Base-by-base conservation (phyloP, 441 rosid genomes). In the Euphorbia schlechtendalii region DNA sequence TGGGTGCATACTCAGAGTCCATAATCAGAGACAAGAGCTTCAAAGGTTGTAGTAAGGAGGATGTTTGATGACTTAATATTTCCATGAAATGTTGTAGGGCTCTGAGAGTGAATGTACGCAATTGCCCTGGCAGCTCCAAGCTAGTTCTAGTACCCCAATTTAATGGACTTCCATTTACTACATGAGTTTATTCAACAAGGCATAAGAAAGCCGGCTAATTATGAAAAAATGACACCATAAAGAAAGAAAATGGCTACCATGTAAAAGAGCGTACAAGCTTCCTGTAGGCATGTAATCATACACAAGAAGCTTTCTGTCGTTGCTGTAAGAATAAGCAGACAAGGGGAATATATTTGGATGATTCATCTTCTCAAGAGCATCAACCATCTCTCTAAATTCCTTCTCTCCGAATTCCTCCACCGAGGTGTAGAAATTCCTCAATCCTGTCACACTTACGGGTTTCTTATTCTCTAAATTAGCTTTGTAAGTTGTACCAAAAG, bases 201-300 rank as follows among this genome's bases (percentile, higher is more conserved):
- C n/a, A n/a, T n/a, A n/a, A n/a, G n/a, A n/a, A n/a, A n/a, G n/a
- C 4, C 36, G 7, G 7, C 3, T 2, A 3, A 2, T 2, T 32
- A 32, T 32, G 3, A 32, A 2, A 32, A 32, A 7, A 32, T n/a
- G n/a, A n/a, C n/a, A n/a, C n/a, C n/a, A n/a, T n/a, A n/a, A n/a
- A n/a, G n/a, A n/a, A n/a, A n/a, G n/a, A n/a, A n/a, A n/a, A n/a
- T n/a, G n/a, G 36, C n/a, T 7, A 94, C 99, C 99, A 63, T 95
- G 98, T 67, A 95, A 76, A 62, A 95, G 95, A n/a, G 98, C 97
- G 43, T 98, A 92, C 69, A 95, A 81, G 84, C 99, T 95, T 72
- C 99, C 99, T 83, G 80, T 86, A n/a, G n/a, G n/a, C n/a, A n/a
- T n/a, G n/a, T n/a, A n/a, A n/a, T n/a, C n/a, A n/a, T n/a, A n/a